phyloP scores from a whole-genome alignment of 345 rosid genomes.

The Lepidium aucheri region DNA sequence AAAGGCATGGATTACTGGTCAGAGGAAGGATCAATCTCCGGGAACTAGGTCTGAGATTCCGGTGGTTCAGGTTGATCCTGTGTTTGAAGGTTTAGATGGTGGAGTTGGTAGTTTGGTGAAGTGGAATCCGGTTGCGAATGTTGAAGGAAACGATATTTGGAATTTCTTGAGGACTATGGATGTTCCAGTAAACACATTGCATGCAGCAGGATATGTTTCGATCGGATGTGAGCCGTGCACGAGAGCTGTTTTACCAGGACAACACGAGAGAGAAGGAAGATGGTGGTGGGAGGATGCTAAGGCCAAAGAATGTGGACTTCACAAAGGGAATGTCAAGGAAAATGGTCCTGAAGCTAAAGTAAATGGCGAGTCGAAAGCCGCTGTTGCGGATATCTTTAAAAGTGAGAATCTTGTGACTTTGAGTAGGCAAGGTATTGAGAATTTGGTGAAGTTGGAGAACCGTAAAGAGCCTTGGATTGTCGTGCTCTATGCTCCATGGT shows the following conservation, averaged over 20 bases:
- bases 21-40: constrained; percentile 81
- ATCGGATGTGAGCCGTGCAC: constrained; percentile 99
- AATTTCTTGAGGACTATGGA: constrained; percentile 76
- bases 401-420: constrained; percentile 52
- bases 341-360: constrained; percentile 28
- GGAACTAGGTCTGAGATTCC: constrained; percentile 83
- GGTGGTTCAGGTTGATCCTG: constrained; percentile 84
- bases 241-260: constrained; percentile 87
- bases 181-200: constrained; percentile 77
- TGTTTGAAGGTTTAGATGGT: constrained; percentile 80
- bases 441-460: constrained; percentile 54
- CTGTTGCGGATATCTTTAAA: constrained; percentile 52
- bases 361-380: constrained; percentile 33
- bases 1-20: constrained; percentile 94
- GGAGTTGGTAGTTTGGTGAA: constrained; percentile 85
- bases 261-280: constrained; percentile 98
- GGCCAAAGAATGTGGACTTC: constrained; percentile 97
- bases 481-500: constrained; percentile 95
- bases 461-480: constrained; percentile 83
- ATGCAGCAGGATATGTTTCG: constrained; percentile 65
- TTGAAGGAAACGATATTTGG: constrained; percentile 63
- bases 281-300: constrained; percentile 99
- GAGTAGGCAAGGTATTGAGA: constrained; percentile 75
- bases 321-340: constrained; percentile 73
- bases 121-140: constrained; percentile 94